phyloP scores from a whole-genome alignment of 2,329 filamentous ascomycete species.

The Curvularia lunata region DNA sequence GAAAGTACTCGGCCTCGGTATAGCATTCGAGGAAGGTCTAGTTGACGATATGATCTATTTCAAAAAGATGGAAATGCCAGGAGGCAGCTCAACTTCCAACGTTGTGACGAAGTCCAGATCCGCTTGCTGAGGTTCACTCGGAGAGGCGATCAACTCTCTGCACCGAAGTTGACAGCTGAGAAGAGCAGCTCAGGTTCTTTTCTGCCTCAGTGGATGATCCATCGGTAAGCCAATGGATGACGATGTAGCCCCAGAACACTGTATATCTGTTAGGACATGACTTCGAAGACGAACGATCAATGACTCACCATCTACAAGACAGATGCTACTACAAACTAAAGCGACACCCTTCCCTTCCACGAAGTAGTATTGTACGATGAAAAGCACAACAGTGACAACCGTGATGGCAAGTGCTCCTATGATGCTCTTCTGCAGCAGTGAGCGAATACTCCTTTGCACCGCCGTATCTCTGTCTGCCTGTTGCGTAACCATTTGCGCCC shows the following conservation, averaged over 20 bases:
- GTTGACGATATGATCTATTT: too few species aligned
- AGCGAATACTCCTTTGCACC: slow-evolving; percentile 28
- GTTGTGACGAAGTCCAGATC: neutral
- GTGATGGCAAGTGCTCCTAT: slow-evolving; percentile 44
- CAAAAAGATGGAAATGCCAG: neutral
- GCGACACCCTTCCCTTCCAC: slow-evolving; percentile 40
- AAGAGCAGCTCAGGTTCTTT: neutral
- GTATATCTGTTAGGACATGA: neutral
- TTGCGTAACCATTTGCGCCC: neutral
- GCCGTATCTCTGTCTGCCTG: slow-evolving; percentile 10
- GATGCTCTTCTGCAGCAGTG: slow-evolving; percentile 36
- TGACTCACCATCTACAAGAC: slow-evolving; percentile 47
- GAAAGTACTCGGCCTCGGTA: too few species aligned
- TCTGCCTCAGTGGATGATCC: neutral
- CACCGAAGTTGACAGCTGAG: neutral
- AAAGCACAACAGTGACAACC: slow-evolving; percentile 47
- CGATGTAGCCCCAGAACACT: neutral
- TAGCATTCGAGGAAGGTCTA: too few species aligned
- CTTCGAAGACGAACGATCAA: neutral
- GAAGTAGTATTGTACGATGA: slow-evolving; percentile 36
- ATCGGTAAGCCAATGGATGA: neutral
- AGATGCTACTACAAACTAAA: slow-evolving; percentile 47
- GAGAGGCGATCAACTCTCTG: neutral
- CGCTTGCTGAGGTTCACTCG: neutral
- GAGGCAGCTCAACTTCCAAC: neutral